phyloP scores from a whole-genome alignment of 345 rosid species.

The Salix suchowensis region DNA sequence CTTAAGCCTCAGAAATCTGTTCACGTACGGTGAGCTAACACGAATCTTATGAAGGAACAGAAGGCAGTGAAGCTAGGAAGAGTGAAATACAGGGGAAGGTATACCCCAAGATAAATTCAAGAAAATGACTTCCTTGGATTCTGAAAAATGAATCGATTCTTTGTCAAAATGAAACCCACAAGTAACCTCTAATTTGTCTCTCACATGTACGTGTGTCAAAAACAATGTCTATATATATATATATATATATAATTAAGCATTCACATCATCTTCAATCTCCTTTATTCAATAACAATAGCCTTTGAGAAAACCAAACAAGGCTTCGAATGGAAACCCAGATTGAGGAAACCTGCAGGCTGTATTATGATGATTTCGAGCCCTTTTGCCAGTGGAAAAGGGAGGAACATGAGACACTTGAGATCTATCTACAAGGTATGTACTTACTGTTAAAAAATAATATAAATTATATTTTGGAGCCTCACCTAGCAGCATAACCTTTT shows the following conservation, averaged over 20 bases:
- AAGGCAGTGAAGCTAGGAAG: not conserved
- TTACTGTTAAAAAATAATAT: no score
- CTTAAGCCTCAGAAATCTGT: not conserved
- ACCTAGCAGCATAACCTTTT: fast-evolving
- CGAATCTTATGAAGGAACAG: not conserved
- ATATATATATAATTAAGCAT: not conserved
- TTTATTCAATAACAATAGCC: not conserved
- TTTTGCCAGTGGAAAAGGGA: constrained; percentile 36
- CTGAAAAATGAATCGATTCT: not conserved
- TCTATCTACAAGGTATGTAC: constrained; percentile 40
- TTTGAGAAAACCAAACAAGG: not conserved
- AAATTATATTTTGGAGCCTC: no score
- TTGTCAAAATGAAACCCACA: not conserved
- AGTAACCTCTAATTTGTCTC: constrained; percentile 1
- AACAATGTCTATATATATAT: not conserved
- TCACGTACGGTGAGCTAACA: not conserved
- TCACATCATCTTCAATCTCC: not conserved
- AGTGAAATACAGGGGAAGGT: not conserved
- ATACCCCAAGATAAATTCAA: not conserved
- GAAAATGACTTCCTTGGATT: not conserved
- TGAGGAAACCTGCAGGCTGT: not conserved
- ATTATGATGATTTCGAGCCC: constrained; percentile 46
- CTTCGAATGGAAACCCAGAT: not conserved
- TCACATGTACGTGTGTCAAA: not conserved
- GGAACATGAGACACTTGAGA: constrained; percentile 32